phyloP scores from a whole-genome alignment of 257 asterid genomes.

The Ocimum tenuiflorum region DNA sequence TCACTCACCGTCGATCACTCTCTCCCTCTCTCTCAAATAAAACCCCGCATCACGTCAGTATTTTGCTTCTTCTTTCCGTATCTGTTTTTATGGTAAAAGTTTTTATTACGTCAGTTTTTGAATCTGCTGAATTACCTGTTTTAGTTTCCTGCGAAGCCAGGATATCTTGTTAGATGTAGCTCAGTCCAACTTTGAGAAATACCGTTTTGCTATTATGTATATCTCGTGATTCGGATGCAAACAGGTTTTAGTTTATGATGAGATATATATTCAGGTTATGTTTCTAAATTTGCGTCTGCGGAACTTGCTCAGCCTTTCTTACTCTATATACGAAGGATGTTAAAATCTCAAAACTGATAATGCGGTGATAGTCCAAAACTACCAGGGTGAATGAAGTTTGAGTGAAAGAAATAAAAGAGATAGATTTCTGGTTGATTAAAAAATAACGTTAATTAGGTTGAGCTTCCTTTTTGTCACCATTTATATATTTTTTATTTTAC shows the following conservation, averaged over 20 bases:
- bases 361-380: neutral
- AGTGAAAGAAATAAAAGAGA: neutral
- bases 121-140: neutral
- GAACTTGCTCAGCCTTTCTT: neutral
- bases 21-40: conserved; percentile 57
- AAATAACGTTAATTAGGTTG: neutral
- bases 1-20: conserved; percentile 65
- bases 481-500: neutral
- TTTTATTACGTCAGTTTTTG: neutral
- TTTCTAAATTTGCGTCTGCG: neutral
- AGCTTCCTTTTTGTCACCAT: neutral
- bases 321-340: neutral
- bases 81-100: neutral
- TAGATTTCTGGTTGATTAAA: neutral
- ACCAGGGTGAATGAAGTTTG: neutral
- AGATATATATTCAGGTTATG: neutral
- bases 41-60: conserved; percentile 64
- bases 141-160: neutral
- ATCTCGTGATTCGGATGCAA: neutral
- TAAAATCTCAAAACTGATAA: neutral
- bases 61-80: conserved; percentile 1
- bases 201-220: neutral
- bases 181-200: neutral
- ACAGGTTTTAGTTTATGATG: neutral
- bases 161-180: neutral